phyloP scores from a whole-genome alignment of 768 basidiomycete genomes.

The Lentinula guzmanii region DNA sequence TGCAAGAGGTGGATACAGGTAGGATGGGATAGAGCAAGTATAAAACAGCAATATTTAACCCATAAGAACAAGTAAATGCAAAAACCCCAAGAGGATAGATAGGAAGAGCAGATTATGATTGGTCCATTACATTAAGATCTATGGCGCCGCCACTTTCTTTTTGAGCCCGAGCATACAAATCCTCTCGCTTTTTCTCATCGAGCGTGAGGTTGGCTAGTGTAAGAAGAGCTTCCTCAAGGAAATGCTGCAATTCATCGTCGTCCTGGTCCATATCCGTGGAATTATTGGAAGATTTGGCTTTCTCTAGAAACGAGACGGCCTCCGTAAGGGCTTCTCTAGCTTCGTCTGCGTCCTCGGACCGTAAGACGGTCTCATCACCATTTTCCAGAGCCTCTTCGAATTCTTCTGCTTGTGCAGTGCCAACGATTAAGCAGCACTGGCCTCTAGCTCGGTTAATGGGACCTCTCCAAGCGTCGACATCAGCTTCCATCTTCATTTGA shows the following conservation, averaged over 20 bases:
- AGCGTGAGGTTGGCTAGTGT: conserved; percentile 54
- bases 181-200: conserved; percentile 42
- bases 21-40: background rate
- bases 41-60: background rate
- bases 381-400: conserved; percentile 40
- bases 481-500: conserved; percentile 61
- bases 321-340: conserved; percentile 44
- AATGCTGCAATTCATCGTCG: conserved; percentile 6
- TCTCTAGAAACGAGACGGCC: conserved; percentile 38
- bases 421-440: conserved; percentile 50
- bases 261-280: background rate
- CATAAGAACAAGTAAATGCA: background rate
- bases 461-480: conserved; percentile 43
- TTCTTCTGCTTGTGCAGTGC: conserved; percentile 48
- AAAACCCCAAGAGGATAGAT: background rate
- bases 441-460: conserved; percentile 43
- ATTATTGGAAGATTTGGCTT: conserved; percentile 9
- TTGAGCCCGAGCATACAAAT: conserved; percentile 46
- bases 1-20: background rate
- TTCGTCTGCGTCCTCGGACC: conserved; percentile 46
- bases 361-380: conserved; percentile 30
- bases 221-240: conserved; percentile 51
- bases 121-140: conserved; percentile 26
- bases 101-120: background rate
- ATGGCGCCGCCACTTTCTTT: conserved; percentile 36